Evolutionary conservation across 1,284 basidiomycete species (phyloP).

Genomic region (Neolentinus lepideus): DNA sequence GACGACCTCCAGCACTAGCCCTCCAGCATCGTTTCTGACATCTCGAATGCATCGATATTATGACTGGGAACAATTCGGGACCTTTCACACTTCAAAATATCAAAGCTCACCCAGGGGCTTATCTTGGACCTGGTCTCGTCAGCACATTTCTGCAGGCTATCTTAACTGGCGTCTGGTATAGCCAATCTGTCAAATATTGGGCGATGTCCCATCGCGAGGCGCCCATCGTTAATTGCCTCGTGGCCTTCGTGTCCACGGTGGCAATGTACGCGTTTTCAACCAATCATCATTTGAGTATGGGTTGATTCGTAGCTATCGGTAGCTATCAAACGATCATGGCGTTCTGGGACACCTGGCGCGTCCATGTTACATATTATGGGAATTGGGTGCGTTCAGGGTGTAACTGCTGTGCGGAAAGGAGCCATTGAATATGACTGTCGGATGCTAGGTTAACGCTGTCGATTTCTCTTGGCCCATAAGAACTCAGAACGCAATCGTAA

Average conservation of each 20-base stretch:
- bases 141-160: slow-evolving; percentile 19
- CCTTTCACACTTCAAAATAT: background rate
- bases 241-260: slow-evolving; percentile 13
- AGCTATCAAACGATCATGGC: slow-evolving; percentile 19
- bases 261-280: slow-evolving; percentile 16
- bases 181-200: slow-evolving; percentile 23
- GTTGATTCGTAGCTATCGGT: background rate
- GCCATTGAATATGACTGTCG: too few relatives aligned
- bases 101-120: slow-evolving; percentile 14
- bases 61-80: background rate
- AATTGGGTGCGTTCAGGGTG: slow-evolving; percentile 11
- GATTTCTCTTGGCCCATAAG: slow-evolving; percentile 19
- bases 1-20: background rate
- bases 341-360: slow-evolving; percentile 19
- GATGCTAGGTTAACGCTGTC: slow-evolving; percentile 14
- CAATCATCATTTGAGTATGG: background rate
- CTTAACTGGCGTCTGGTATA: slow-evolving; percentile 21
- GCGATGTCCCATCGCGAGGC: slow-evolving; percentile 16
- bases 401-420: too few relatives aligned
- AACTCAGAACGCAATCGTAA: slow-evolving; percentile 18
- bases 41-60: background rate
- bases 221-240: slow-evolving; percentile 14
- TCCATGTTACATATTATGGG: slow-evolving; percentile 17
- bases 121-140: slow-evolving; percentile 19
- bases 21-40: background rate